phyloP scores from a whole-genome alignment of 2,329 filamentous ascomycete species.

The Ceratocystis cubensis region DNA sequence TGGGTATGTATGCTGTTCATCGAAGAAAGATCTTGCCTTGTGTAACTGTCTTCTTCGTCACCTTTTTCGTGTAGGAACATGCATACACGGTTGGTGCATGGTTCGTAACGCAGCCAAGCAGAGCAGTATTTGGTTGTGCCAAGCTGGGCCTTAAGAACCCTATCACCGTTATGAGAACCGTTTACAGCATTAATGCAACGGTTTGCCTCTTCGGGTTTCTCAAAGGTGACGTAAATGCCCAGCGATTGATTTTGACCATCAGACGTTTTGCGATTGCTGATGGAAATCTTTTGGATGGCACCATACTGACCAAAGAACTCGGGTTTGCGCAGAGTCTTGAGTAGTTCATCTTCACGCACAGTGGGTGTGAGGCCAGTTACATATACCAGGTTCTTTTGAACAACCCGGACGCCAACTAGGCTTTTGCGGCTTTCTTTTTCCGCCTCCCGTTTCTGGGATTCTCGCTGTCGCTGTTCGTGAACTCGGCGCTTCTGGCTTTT shows the following conservation, averaged over 20 bases:
- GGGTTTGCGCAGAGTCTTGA: slow-evolving; percentile 76
- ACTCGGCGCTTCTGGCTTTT: slow-evolving; percentile 91
- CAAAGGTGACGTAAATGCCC: slow-evolving; percentile 97
- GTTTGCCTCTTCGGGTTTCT: slow-evolving; percentile 77
- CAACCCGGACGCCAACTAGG: slow-evolving; percentile 83
- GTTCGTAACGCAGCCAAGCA: slow-evolving; percentile 86
- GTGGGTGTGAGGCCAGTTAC: slow-evolving; percentile 88
- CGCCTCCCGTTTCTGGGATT: slow-evolving; percentile 89
- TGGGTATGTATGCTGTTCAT: slow-evolving; percentile 84
- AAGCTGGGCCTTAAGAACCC: slow-evolving; percentile 62
- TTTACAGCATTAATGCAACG: slow-evolving; percentile 87
- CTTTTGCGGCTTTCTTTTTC: slow-evolving; percentile 94
- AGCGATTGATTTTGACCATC: slow-evolving; percentile 72
- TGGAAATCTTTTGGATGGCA: slow-evolving; percentile 96
- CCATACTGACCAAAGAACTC: slow-evolving; percentile 98
- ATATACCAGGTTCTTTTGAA: slow-evolving; percentile 98
- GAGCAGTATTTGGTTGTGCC: slow-evolving; percentile 99
- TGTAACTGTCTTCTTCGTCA: slow-evolving; percentile 96
- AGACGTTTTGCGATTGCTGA: slow-evolving; percentile 80
- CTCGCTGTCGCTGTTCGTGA: slow-evolving; percentile 72
- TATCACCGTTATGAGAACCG: slow-evolving; percentile 80
- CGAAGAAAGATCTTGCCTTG: slow-evolving; percentile 82
- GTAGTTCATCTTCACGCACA: slow-evolving; percentile 79
- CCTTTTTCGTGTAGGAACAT: slow-evolving; percentile 97
- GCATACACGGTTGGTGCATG: slow-evolving; percentile 88